phyloP scores from a whole-genome alignment of 495 filamentous ascomycete species.

The Sporormia fimetaria region DNA sequence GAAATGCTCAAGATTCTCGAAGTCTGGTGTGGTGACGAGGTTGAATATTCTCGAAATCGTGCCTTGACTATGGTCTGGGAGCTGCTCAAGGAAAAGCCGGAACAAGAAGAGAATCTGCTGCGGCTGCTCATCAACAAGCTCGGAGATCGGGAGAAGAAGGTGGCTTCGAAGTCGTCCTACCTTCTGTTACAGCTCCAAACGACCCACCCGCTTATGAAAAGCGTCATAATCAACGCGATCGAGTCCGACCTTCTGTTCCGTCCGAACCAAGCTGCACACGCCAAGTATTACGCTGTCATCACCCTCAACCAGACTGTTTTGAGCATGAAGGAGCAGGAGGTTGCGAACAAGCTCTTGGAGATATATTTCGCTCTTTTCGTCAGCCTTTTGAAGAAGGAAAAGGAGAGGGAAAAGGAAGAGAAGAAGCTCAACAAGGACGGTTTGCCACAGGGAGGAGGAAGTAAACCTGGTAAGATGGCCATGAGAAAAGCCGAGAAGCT shows the following conservation, averaged over 20 bases:
- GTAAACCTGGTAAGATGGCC: conserved; percentile 38
- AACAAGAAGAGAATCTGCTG: conserved; percentile 91
- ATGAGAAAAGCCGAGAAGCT: conserved; percentile 41
- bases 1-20: conserved; percentile 83
- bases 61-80: conserved; percentile 82
- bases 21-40: conserved; percentile 82
- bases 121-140: conserved; percentile 90
- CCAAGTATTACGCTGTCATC: conserved; percentile 92
- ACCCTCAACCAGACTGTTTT: conserved; percentile 93
- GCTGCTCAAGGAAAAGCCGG: conserved; percentile 85
- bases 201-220: conserved; percentile 86
- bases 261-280: conserved; percentile 72
- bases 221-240: conserved; percentile 66
- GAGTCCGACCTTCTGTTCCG: conserved; percentile 80
- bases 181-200: conserved; percentile 80
- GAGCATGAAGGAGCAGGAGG: conserved; percentile 64
- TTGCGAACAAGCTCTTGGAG: conserved; percentile 70
- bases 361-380: conserved; percentile 88
- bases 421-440: conserved; percentile 30
- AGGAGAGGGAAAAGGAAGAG: conserved; percentile 21
- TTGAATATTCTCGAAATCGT: conserved; percentile 76
- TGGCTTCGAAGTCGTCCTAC: conserved; percentile 83
- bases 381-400: conserved; percentile 52
- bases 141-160: conserved; percentile 85
- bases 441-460: conserved; percentile 42